Conservation (phyloP, 768 basidiomycete species). For the Suillus weaverae region DNA sequence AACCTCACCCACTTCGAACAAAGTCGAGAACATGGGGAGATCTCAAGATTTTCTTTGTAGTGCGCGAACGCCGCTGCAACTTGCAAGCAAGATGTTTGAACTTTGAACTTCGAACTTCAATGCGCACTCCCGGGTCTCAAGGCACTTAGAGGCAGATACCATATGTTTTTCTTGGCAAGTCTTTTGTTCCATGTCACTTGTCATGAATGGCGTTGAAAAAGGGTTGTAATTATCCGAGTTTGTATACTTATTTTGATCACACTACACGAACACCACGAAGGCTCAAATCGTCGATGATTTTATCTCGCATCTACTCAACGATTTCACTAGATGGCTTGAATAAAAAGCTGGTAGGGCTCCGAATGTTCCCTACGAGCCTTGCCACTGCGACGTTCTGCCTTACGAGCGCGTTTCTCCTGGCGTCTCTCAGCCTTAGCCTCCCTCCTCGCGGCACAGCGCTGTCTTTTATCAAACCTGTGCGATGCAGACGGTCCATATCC, state of each 20-base stretch:
- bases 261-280: background rate
- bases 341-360: constrained; percentile 23
- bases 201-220: background rate
- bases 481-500: background rate
- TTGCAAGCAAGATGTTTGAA: background rate
- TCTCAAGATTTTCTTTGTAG: background rate
- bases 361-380: constrained; percentile 19
- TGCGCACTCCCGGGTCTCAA: background rate
- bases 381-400: constrained; percentile 16
- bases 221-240: background rate
- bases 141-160: background rate
- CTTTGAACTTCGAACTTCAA: background rate
- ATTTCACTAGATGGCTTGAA: constrained; percentile 11
- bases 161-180: background rate
- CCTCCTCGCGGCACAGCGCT: constrained; percentile 10
- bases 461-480: constrained; percentile 9
- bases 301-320: background rate
- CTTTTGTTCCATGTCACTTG: background rate
- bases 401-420: constrained; percentile 12
- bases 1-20: background rate
- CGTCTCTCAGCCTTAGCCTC: constrained; percentile 18
- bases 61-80: background rate
- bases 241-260: background rate
- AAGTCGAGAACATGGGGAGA: background rate
- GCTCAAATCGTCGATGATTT: background rate